Evolutionary conservation across 768 basidiomycete species (phyloP).

Genomic region (Tricholoma terreum): DNA sequence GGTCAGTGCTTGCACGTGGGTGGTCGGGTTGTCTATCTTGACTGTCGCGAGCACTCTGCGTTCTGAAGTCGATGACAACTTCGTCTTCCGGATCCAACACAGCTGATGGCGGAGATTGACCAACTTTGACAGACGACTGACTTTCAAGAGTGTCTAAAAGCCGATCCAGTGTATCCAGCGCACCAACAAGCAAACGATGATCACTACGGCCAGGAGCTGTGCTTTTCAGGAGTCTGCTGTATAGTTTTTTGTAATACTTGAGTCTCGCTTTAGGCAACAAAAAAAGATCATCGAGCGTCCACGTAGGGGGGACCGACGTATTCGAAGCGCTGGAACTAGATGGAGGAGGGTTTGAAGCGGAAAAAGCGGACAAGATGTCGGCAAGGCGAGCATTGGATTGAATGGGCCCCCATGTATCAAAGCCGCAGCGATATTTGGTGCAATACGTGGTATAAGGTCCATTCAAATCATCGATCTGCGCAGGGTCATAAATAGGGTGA

Average conservation of each 20-base stretch:
- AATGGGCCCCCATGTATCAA: slow-evolving; percentile 83
- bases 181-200: slow-evolving; percentile 74
- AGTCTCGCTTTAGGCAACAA: slow-evolving; percentile 79
- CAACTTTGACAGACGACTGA: slow-evolving; percentile 54
- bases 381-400: slow-evolving; percentile 70
- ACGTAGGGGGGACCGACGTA: slow-evolving; percentile 40
- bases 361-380: slow-evolving; percentile 66
- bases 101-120: slow-evolving; percentile 20
- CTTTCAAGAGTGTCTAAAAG: slow-evolving; percentile 68
- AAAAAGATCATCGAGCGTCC: slow-evolving; percentile 90
- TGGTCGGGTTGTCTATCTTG: slow-evolving; percentile 15
- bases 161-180: slow-evolving; percentile 74
- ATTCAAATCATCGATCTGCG: slow-evolving; percentile 88
- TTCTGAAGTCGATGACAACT: slow-evolving; percentile 54
- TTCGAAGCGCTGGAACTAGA: slow-evolving; percentile 35
- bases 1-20: slow-evolving; percentile 25
- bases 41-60: slow-evolving; percentile 29
- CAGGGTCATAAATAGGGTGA: slow-evolving; percentile 13
- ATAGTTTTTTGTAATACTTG: slow-evolving; percentile 90
- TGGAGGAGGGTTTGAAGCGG: slow-evolving; percentile 59
- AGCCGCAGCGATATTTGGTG: slow-evolving; percentile 66
- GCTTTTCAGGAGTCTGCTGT: slow-evolving; percentile 79
- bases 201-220: slow-evolving; percentile 86
- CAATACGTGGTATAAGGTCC: slow-evolving; percentile 83
- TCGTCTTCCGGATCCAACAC: slow-evolving; percentile 47